A percentile compares a stretch with the other conserved stretches of the same genome.
These are phyloP conservation scores for Kwoniella pini DNA, from an alignment of 768 basidiomycete species.

Conservation along the genomic window DNA sequence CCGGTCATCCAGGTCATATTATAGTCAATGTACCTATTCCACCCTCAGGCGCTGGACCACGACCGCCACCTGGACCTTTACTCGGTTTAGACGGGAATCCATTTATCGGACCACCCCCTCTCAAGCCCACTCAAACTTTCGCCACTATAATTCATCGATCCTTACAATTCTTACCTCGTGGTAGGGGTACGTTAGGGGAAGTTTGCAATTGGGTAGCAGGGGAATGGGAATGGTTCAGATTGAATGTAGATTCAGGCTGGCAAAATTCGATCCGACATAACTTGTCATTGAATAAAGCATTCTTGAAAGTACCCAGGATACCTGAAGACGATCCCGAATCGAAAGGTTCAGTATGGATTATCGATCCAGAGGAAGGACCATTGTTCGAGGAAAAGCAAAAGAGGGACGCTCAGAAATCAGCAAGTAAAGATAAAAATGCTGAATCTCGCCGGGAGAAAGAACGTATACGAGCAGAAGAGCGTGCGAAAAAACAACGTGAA, in stretches of 20 bases:
- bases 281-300: slow-evolving; percentile 86
- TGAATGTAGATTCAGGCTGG: slow-evolving; percentile 80
- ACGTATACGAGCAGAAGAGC: slow-evolving; percentile 34
- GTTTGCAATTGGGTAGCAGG: slow-evolving; percentile 89
- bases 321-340: slow-evolving; percentile 67
- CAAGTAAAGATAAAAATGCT: slow-evolving; percentile 41
- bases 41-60: slow-evolving; percentile 47
- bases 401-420: slow-evolving; percentile 38
- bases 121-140: slow-evolving; percentile 87
- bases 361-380: slow-evolving; percentile 65
- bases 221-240: slow-evolving; percentile 85
- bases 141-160: slow-evolving; percentile 88
- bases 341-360: slow-evolving; percentile 91
- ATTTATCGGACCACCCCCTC: slow-evolving; percentile 60
- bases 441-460: slow-evolving; percentile 37
- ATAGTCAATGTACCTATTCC: slow-evolving; percentile 51
- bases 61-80: slow-evolving; percentile 48
- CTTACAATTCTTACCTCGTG: slow-evolving; percentile 62
- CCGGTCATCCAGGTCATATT: slow-evolving; percentile 49
- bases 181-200: slow-evolving; percentile 77
- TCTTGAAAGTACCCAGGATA: slow-evolving; percentile 83
- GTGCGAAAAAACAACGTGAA: slow-evolving; percentile 28
- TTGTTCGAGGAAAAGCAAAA: slow-evolving; percentile 54
- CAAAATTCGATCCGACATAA: slow-evolving; percentile 96
- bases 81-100: slow-evolving; percentile 51